Percentiles rank a stretch among this genome's conserved stretches.
phyloP scores from a whole-genome alignment of 148 eudicot genomes.

The Salicornia ramosissima region DNA sequence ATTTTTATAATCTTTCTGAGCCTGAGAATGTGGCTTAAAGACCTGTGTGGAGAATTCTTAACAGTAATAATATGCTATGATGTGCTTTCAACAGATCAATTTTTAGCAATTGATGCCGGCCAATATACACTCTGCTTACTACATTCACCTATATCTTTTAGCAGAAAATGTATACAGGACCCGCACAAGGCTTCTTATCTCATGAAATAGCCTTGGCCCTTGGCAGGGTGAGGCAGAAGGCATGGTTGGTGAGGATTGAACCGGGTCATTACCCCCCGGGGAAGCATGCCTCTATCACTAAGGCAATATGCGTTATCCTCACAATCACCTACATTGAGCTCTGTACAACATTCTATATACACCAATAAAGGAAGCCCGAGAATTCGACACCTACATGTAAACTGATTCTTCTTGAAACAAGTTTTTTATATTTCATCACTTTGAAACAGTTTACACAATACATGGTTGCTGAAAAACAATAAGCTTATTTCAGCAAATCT shows the following conservation, averaged over 20 bases:
- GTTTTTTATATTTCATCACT: neutral
- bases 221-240: no score
- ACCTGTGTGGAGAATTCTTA: conserved; percentile 14
- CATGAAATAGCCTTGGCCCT: no score
- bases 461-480: neutral
- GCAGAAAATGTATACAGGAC: no score
- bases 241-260: no score
- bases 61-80: conserved; percentile 9
- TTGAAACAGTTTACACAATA: neutral
- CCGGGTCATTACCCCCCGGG: no score
- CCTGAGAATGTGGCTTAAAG: conserved; percentile 7
- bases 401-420: neutral
- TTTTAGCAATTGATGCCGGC: no score
- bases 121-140: no score
- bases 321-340: neutral
- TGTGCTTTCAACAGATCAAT: neutral
- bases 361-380: neutral
- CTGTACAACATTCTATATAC: neutral
- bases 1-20: neutral
- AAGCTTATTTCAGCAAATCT: neutral
- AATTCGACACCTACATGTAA: neutral
- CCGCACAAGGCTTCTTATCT: no score
- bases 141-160: no score
- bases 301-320: no score
- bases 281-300: no score